Evolutionary conservation across 495 filamentous ascomycete genomes (phyloP), one percentile per base, ranked within the genome.

Genomic region (Lepraria neglecta): DNA sequence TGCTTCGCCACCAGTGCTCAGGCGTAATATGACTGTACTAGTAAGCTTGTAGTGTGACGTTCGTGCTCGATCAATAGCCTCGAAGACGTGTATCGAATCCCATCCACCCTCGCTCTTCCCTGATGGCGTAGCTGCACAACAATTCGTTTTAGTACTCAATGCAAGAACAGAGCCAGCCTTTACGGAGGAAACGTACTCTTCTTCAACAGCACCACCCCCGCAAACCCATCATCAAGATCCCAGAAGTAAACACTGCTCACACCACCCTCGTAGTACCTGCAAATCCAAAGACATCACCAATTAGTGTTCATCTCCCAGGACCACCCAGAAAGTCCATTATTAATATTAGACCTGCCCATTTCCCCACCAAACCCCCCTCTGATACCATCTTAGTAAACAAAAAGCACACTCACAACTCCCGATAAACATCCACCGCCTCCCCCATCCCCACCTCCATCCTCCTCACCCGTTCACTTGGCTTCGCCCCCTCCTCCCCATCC

Each of bases 11-110:
- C 80, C 79, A 47, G 83, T 87, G 33, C 89, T 84, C 24, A 99
- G 78, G 64, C 91, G 88, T 44, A 99, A 78, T 62, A 99, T 97
- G 38, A 99, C 92, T 35, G 94, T 99, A 68, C 88, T 92, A 3
- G 94, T 99, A 57, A 99, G 86, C 73, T 96, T 95, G 82, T 99
- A 99, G 73, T 96, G 92, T 62, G 90, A 88, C 68, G 84, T 88
- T 64, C 94, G 89, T 47, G 87, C 89, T 63, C 91, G 87, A 74
- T 97, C 92, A 67, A 84, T 88, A 42, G 91, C 89, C 70, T 99
- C 94, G 74, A 99, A 96, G 60, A 99, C 94, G 77, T 99, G 94
- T 73, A 99, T 97, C 66, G 89, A 94, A 73, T 99, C 95, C 94
- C 94, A 99, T 61, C 87, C 85, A 51, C 94, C 92, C 44, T 87